Evolutionary conservation across 2,329 filamentous ascomycete species (phyloP).

Genomic region (Talaromyces sp.): DNA sequence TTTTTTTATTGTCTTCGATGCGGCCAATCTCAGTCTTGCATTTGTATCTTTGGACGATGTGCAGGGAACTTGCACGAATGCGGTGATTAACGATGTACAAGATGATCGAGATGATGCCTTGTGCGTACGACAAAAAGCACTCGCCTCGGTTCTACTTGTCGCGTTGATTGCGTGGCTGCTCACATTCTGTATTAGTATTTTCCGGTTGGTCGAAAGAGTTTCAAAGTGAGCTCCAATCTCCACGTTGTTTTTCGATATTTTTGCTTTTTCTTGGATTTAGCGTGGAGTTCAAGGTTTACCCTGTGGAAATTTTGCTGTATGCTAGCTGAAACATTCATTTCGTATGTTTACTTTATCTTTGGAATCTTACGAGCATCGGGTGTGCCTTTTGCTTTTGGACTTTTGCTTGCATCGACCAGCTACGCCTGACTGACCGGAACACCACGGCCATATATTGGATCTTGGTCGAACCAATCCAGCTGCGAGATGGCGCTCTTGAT

Average conservation of each 20-base stretch:
- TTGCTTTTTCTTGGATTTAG: conserved; percentile 9
- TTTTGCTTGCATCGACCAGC: background rate
- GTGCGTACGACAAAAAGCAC: conserved; percentile 62
- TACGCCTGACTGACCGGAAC: conserved; percentile 50
- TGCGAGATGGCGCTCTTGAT: conserved; percentile 49
- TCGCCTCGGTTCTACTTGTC: conserved; percentile 75
- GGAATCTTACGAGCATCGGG: background rate
- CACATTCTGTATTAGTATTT: conserved; percentile 83
- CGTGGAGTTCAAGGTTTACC: conserved; percentile 12
- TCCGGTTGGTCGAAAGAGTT: conserved; percentile 52
- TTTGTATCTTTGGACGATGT: conserved; percentile 74
- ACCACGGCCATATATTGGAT: conserved; percentile 58
- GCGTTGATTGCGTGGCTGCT: conserved; percentile 84
- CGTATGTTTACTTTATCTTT: background rate
- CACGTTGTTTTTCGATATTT: conserved; percentile 2
- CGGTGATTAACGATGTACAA: conserved; percentile 35
- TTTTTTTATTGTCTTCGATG: conserved; percentile 96
- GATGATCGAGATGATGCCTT: conserved; percentile 47
- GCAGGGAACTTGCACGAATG: conserved; percentile 57
- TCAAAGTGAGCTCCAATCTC: conserved; percentile 12
- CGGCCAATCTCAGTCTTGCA: conserved; percentile 83
- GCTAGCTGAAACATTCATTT: background rate
- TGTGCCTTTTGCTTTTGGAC: background rate
- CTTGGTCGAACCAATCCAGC: conserved; percentile 57
- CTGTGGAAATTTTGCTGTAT: background rate